phyloP scores from a whole-genome alignment of 1,284 basidiomycete genomes.

The Neonothopanus nambi region DNA sequence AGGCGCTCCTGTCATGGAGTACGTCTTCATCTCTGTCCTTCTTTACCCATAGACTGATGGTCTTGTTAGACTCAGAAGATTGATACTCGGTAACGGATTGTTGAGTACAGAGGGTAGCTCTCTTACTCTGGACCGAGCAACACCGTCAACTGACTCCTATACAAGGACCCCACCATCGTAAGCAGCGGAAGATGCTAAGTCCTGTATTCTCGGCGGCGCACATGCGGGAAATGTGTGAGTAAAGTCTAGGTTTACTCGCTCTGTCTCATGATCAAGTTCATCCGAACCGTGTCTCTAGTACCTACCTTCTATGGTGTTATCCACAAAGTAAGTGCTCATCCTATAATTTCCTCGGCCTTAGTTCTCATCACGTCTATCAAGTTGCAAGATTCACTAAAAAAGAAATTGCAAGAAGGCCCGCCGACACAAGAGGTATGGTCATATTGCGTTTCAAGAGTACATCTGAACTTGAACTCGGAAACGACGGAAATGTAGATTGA shows the following conservation, averaged over 20 bases:
- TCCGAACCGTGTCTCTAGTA: neutral
- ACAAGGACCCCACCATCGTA: constrained; percentile 12
- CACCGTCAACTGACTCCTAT: neutral
- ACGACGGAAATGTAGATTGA: neutral
- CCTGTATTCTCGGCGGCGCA: constrained; percentile 15
- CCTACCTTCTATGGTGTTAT: constrained; percentile 11
- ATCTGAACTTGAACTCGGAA: neutral
- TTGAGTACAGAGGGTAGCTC: constrained; percentile 1
- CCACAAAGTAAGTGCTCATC: constrained; percentile 3
- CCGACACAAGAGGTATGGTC: constrained; percentile 2
- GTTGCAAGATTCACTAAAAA: constrained; percentile 2
- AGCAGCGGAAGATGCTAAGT: constrained; percentile 15
- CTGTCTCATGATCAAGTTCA: neutral
- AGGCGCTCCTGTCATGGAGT: neutral
- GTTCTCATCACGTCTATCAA: neutral
- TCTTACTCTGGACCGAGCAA: neutral
- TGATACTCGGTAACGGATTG: constrained; percentile 3
- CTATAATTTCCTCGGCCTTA: neutral
- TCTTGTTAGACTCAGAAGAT: neutral
- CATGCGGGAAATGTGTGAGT: constrained; percentile 12
- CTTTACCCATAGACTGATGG: neutral
- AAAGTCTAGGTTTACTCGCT: neutral
- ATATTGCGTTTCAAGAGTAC: neutral
- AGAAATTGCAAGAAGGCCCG: constrained; percentile 1
- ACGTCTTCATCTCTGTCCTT: neutral